Evolutionary conservation across 208 protist species (phyloP).

Genomic region (Acanthamoeba culbertsoni): DNA sequence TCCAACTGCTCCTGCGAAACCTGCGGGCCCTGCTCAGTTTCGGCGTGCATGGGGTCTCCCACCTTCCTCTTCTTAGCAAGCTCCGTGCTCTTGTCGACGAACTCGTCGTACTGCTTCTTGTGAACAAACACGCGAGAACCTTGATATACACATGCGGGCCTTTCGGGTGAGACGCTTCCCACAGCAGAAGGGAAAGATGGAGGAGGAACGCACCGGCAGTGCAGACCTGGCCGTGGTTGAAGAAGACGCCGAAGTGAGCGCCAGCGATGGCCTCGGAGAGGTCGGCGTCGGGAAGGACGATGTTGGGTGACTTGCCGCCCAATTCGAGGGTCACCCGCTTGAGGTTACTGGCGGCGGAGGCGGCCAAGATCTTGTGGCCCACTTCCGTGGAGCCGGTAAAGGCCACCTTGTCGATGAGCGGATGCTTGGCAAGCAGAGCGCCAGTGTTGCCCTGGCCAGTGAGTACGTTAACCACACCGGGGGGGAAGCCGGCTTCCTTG

Average conservation of each 20-base stretch:
- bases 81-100: conserved; percentile 59
- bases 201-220: neutral
- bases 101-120: conserved; percentile 56
- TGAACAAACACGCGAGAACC: conserved; percentile 57
- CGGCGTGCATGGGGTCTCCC: conserved; percentile 80
- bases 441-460: conserved; percentile 85
- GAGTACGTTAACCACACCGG: conserved; percentile 89
- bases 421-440: conserved; percentile 78
- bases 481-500: conserved; percentile 87
- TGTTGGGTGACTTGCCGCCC: conserved; percentile 91
- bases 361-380: conserved; percentile 80
- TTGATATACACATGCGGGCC: neutral
- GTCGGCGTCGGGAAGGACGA: conserved; percentile 88
- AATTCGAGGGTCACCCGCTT: conserved; percentile 87
- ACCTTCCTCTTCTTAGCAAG: conserved; percentile 78
- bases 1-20: conserved; percentile 85
- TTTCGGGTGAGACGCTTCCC: neutral
- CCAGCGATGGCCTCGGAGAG: conserved; percentile 82
- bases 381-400: conserved; percentile 89
- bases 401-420: conserved; percentile 87
- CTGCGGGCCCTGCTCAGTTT: conserved; percentile 52
- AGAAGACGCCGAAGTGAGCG: conserved; percentile 69
- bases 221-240: conserved; percentile 55
- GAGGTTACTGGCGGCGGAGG: conserved; percentile 64
- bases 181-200: neutral